Evolutionary conservation across 2,329 filamentous ascomycete species (phyloP), one percentile per base, ranked within the genome.

Genomic region (Monosporascus ibericus): DNA sequence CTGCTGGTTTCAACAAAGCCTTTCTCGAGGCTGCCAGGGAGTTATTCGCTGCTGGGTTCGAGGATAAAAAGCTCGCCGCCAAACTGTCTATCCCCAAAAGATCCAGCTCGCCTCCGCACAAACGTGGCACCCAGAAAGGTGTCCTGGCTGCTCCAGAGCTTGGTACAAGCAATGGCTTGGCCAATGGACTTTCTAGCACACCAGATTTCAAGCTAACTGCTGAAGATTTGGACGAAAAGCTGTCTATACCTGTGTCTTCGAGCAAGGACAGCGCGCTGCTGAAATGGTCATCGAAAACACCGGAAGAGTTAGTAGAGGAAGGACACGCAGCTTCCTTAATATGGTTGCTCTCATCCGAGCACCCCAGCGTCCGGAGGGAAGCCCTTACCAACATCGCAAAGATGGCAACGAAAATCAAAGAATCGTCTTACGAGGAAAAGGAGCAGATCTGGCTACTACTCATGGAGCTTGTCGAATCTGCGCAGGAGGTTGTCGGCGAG

Each of bases 391-490:
- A 84, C 60, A 75, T 92, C 42, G 75, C 82, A 48, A 88, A 88
- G 65, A 79, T 86, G 68, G 79, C 81, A 1, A 70, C 72, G 34
- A 83, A 81, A 63, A 71, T 87, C 48, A 79, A 85, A 66, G 82
- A 82, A 49, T 92, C 88, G 0, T 78, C 81, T 1, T 85, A 91
- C 61, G 79, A 85, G 46, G 90, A 95, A 63, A 87, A 85, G 63
- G 84, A 89, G 38, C 86, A 92, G 55, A 73, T 92, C 5, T 92
- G 88, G 75, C 77, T 96, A 9, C 78, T 96, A 4, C 76, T 94
- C 2, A 88, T 84, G 52, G 92, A 96, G 68, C 68, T 95, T 6
- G 77, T 85, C 15, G 91, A 96, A 68, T 94, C 92, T 0, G 80
- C 82, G 14, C 78, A 76, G 51, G 66, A 72, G 7, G 66, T 74